Evolutionary conservation across 208 protist genomes (phyloP).

Genomic region (Phytomonas francai): DNA sequence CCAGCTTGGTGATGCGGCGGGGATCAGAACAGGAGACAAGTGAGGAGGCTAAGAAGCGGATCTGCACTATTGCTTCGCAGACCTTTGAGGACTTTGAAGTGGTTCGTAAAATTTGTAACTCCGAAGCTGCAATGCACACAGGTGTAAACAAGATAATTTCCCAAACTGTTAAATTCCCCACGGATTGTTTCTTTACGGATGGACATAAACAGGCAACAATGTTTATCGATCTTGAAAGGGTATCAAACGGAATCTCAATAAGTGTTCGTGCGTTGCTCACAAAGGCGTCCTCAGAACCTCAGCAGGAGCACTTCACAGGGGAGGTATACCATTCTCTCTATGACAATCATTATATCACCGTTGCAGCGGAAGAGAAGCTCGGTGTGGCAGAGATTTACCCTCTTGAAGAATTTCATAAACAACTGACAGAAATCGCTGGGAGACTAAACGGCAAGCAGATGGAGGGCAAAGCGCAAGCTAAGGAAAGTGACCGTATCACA

Average conservation of each 20-base stretch:
- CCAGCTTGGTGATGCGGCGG: constrained; percentile 22
- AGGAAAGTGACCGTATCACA: neutral
- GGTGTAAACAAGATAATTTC: neutral
- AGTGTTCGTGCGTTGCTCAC: constrained; percentile 31
- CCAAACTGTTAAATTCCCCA: constrained; percentile 14
- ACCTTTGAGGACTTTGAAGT: constrained; percentile 20
- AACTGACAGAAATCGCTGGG: constrained; percentile 13
- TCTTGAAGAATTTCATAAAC: constrained; percentile 22
- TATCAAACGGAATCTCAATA: constrained; percentile 18
- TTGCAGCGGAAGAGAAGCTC: constrained; percentile 8
- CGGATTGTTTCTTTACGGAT: constrained; percentile 28
- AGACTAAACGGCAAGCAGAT: constrained; percentile 9
- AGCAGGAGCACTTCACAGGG: constrained; percentile 41
- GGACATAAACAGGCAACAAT: constrained; percentile 23
- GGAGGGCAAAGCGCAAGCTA: neutral
- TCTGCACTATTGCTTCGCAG: constrained; percentile 26
- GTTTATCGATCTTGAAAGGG: constrained; percentile 22
- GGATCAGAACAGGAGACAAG: constrained; percentile 13
- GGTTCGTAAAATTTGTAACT: constrained; percentile 20
- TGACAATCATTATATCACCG: neutral
- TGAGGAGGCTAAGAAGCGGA: constrained; percentile 21
- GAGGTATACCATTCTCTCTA: constrained; percentile 20
- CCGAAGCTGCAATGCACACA: neutral
- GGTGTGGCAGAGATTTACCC: constrained; percentile 18
- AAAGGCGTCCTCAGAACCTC: constrained; percentile 20